phyloP scores from a whole-genome alignment of 768 basidiomycete species.

The Lyophyllum decastes region DNA sequence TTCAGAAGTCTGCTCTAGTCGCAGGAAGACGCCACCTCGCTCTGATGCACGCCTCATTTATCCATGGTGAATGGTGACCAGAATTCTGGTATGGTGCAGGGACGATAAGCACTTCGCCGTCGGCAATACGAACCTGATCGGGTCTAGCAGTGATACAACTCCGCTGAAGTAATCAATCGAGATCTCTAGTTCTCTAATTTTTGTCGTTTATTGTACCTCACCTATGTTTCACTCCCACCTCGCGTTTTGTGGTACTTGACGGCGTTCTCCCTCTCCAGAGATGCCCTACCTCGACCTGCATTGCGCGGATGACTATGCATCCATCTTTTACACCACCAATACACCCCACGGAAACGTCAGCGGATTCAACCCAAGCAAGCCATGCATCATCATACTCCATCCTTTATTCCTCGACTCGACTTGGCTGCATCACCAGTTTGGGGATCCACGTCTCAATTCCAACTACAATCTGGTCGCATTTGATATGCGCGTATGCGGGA shows the following conservation, averaged over 20 bases:
- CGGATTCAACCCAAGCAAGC: conserved; percentile 64
- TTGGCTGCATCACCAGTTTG: conserved; percentile 69
- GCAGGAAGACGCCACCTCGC: not conserved
- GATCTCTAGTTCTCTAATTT: conserved; percentile 10
- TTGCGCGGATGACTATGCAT: conserved; percentile 64
- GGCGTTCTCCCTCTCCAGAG: not conserved
- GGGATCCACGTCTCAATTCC: conserved; percentile 59
- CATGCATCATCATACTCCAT: conserved; percentile 68
- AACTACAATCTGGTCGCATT: conserved; percentile 75
- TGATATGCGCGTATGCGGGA: conserved; percentile 67
- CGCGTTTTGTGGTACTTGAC: not conserved
- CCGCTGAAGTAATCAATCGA: conserved; percentile 16
- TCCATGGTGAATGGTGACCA: no score
- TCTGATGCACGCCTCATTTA: not conserved
- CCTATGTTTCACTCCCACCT: conserved; percentile 9
- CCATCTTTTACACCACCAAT: conserved; percentile 75
- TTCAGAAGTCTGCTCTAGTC: not conserved
- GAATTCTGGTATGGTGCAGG: not conserved
- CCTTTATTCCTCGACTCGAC: conserved; percentile 68
- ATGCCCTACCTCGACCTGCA: conserved; percentile 76
- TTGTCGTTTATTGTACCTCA: not conserved
- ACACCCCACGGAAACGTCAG: conserved; percentile 58
- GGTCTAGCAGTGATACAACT: not conserved
- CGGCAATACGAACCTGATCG: not conserved
- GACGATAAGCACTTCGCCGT: not conserved